Conservation (phyloP, 2,329 filamentous ascomycete genomes). For the Volutella citrinella region DNA sequence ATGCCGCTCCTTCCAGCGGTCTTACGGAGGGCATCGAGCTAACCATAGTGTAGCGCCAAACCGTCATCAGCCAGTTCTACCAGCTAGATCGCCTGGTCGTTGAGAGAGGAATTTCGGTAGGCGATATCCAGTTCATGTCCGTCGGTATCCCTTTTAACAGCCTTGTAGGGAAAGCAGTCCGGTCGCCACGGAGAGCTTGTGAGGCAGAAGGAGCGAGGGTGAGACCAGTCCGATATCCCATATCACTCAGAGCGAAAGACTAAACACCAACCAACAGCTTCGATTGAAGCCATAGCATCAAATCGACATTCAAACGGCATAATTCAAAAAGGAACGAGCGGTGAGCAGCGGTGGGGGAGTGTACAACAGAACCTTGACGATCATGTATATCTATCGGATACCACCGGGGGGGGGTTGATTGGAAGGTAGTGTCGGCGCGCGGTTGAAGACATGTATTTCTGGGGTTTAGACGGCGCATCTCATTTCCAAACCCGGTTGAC, state of each 20-base stretch:
- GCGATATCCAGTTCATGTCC: background rate
- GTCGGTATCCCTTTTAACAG: constrained; percentile 14
- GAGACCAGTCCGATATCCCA: constrained; percentile 19
- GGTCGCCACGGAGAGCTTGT: constrained; percentile 64
- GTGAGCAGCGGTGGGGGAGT: constrained; percentile 14
- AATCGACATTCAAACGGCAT: constrained; percentile 6
- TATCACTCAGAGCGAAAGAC: too few relatives aligned
- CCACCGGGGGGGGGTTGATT: too few relatives aligned
- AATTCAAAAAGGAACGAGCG: too few relatives aligned
- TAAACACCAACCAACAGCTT: constrained; percentile 13
- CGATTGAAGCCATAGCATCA: constrained; percentile 14
- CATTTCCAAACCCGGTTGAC: constrained; percentile 16
- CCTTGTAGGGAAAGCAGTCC: constrained; percentile 63
- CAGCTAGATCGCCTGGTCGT: constrained; percentile 89
- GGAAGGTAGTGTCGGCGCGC: too few relatives aligned
- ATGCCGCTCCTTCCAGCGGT: too few relatives aligned
- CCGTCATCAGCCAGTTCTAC: constrained; percentile 91
- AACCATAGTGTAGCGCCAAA: constrained; percentile 71
- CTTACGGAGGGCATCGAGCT: too few relatives aligned
- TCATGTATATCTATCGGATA: constrained; percentile 28
- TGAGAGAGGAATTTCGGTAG: constrained; percentile 77
- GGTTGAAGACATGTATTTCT: constrained; percentile 6
- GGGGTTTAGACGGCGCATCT: constrained; percentile 21
- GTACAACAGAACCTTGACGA: constrained; percentile 24
- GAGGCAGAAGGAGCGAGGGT: constrained; percentile 79